Conservation (phyloP, 768 basidiomycete species). For the Tricholoma terreum region DNA sequence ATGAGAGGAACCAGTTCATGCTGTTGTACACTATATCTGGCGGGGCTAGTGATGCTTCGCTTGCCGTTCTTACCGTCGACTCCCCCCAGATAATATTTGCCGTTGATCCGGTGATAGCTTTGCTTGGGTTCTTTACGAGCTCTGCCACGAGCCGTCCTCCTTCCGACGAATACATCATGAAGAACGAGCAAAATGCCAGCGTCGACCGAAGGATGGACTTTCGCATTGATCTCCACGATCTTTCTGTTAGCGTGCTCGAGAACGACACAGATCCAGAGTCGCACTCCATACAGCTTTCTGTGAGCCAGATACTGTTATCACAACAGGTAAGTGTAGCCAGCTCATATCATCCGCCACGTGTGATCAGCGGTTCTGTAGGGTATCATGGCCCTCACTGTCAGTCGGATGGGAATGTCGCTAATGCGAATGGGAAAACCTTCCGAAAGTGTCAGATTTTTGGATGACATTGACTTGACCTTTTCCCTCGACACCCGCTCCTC, state of each 20-base stretch:
- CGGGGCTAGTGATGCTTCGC: constrained; percentile 48
- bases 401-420: constrained; percentile 89
- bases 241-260: constrained; percentile 86
- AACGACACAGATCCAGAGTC: constrained; percentile 75
- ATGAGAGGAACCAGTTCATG: constrained; percentile 92
- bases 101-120: constrained; percentile 83
- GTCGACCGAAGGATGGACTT: constrained; percentile 43
- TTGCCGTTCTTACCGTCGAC: constrained; percentile 87
- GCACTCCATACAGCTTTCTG: constrained; percentile 82
- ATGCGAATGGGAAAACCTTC: constrained; percentile 79
- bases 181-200: background rate
- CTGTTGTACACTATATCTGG: constrained; percentile 80
- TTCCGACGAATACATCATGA: constrained; percentile 6
- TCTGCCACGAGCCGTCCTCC: constrained; percentile 33
- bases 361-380: constrained; percentile 43
- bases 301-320: constrained; percentile 82
- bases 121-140: constrained; percentile 81
- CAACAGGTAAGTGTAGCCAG: constrained; percentile 64
- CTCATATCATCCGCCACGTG: background rate
- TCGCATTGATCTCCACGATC: constrained; percentile 86
- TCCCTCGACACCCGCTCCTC: constrained; percentile 83
- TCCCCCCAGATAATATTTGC: constrained; percentile 92
- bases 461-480: constrained; percentile 86
- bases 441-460: constrained; percentile 88
- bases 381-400: constrained; percentile 75